Evolutionary conservation across 768 basidiomycete genomes (phyloP).

Genomic region (Hygrocybe punicea): DNA sequence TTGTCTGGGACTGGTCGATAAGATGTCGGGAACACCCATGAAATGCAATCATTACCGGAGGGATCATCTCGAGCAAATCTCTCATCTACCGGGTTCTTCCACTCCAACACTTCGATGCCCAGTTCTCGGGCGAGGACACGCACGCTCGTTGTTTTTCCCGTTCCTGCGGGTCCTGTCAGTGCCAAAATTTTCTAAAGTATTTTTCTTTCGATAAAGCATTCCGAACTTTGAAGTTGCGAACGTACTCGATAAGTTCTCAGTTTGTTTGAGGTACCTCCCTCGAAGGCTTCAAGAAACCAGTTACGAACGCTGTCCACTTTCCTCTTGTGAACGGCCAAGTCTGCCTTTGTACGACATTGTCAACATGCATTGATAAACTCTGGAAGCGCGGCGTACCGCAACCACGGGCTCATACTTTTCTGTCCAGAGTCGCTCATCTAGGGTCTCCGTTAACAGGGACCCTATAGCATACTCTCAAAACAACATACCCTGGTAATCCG

Average conservation of each 20-base stretch:
- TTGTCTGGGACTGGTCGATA: background rate
- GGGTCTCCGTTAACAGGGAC: background rate
- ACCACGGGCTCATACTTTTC: constrained; percentile 60
- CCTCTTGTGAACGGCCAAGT: constrained; percentile 73
- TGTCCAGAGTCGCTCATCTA: constrained; percentile 53
- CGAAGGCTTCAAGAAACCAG: constrained; percentile 73
- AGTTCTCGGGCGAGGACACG: constrained; percentile 71
- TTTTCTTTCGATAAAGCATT: background rate
- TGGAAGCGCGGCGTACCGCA: constrained; percentile 42
- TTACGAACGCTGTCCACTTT: constrained; percentile 75
- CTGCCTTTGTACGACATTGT: constrained; percentile 41
- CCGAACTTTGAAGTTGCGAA: constrained; percentile 9
- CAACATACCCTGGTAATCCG: background rate
- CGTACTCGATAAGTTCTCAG: constrained; percentile 72
- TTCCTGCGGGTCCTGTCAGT: constrained; percentile 85
- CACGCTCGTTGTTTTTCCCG: constrained; percentile 85
- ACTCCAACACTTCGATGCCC: constrained; percentile 79
- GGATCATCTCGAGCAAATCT: constrained; percentile 15
- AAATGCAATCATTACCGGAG: background rate
- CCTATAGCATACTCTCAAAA: background rate
- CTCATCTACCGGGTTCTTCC: constrained; percentile 69
- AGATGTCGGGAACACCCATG: background rate
- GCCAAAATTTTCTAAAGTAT: constrained; percentile 68
- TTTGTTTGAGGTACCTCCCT: constrained; percentile 60
- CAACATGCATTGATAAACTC: background rate